Conservation (phyloP, 2,329 filamentous ascomycete species). For the Cercospora citrullina region DNA sequence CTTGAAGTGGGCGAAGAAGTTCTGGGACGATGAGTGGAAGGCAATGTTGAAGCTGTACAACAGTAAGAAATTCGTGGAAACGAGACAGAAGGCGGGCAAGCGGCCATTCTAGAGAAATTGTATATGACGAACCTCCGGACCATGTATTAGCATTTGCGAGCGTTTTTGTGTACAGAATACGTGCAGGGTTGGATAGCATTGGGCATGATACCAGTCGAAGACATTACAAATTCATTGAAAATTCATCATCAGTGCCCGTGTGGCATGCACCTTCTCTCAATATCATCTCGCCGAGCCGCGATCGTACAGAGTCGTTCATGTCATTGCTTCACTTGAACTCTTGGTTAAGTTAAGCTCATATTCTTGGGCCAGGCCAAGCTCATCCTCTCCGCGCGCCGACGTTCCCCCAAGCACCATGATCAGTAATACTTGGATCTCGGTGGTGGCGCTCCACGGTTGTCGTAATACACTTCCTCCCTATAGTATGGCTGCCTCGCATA, state of each 20-base stretch:
- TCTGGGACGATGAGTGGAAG: slow-evolving; percentile 23
- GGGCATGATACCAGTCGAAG: slow-evolving; percentile 6
- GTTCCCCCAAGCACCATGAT: not conserved
- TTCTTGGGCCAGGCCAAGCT: not conserved
- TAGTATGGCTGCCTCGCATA: slow-evolving; percentile 23
- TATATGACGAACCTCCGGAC: not conserved
- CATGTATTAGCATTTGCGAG: slow-evolving; percentile 13
- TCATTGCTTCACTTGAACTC: not conserved
- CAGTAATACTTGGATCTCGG: slow-evolving; percentile 21
- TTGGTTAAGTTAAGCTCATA: not conserved
- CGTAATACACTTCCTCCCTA: slow-evolving; percentile 17
- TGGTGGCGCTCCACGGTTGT: slow-evolving; percentile 12
- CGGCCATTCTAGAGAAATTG: slow-evolving; percentile 16
- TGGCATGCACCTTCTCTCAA: not conserved
- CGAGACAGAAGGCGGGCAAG: slow-evolving; percentile 14
- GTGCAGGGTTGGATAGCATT: not conserved
- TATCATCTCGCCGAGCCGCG: not conserved
- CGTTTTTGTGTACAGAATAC: slow-evolving; percentile 9
- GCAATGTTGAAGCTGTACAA: slow-evolving; percentile 26
- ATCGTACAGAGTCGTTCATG: not conserved
- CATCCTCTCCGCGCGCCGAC: not conserved
- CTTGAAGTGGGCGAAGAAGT: slow-evolving; percentile 21
- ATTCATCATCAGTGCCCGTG: not conserved
- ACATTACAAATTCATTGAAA: not conserved
- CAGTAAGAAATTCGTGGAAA: slow-evolving; percentile 21